Base-by-base conservation (phyloP, 768 basidiomycete genomes). In the Guyanaporus albipodus region DNA sequence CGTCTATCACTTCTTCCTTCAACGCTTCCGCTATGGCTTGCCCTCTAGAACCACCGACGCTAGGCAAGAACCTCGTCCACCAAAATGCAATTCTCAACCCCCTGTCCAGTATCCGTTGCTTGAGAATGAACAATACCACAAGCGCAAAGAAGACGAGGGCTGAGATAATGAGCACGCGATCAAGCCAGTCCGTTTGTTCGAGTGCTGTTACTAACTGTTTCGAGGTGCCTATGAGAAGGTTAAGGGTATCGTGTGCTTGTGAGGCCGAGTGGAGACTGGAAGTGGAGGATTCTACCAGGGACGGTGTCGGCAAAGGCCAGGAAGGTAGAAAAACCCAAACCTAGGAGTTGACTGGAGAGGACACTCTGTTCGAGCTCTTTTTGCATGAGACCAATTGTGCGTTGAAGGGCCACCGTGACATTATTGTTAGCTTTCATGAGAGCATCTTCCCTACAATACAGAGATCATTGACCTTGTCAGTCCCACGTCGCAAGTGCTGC, bases 301-400 rank as follows among this genome's bases (percentile, higher is more conserved):
- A 14, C 18, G 5, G 18, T 39, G 21, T 39, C 36, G 18, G 17
- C 12, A 19, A 15, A 36, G 31, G 17, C 4, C 15, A 10, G n/a
- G 10, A 8, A 1, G 14, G 21, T 10, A 22, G 18, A 23, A 29
- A 40, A 0, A 9, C 15, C 61, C 73, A 34, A 57, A 87, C 91
- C 88, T 29, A 98, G 79, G 62, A 94, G 80, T 61, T 99, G 93
- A 6, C 75, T 76, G 4, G 89, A 82, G 39, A 95, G 74, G 6
- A 94, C 89, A 0, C 90, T 93, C 19, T 83, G 80, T 59, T 97
- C 90, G 3, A 99, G 81, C 59, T 98, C 96, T 32, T 79, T 80
- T 67, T 95, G 91, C 90, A 99, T 91, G 4, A 91, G 70, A 11
- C 71, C 74, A 29, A 91, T 77, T 4, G 94, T 97, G 28, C 93